Conservation (phyloP, 805 yeast genomes). For the Pichia ethanolica region DNA sequence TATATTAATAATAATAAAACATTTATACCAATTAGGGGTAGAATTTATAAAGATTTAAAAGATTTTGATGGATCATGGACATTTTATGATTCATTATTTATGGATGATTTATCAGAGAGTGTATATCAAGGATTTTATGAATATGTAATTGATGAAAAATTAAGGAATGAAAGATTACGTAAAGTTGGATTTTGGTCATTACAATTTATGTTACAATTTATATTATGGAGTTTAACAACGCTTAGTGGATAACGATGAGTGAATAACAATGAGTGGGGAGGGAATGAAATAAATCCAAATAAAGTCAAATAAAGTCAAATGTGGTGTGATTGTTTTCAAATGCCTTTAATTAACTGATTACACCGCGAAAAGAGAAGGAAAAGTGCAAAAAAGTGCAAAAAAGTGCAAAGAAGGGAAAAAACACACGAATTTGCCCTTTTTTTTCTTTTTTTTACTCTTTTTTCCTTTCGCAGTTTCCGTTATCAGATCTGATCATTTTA, state of each 20-base stretch:
- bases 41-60: slow-evolving; percentile 64
- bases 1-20: slow-evolving; percentile 89
- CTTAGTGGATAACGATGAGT: slow-evolving; percentile 8
- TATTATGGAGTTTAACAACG: slow-evolving; percentile 78
- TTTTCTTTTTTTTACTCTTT: no score
- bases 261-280: no score
- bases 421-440: no score
- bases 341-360: no score
- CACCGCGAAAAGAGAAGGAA: no score
- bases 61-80: slow-evolving; percentile 98
- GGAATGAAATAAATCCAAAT: not conserved
- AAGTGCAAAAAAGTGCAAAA: no score
- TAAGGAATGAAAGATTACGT: slow-evolving; percentile 59
- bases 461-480: no score
- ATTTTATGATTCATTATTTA: slow-evolving; percentile 76
- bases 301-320: no score
- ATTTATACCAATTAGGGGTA: slow-evolving; percentile 78
- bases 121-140: slow-evolving; percentile 87
- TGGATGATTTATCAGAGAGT: slow-evolving; percentile 86
- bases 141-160: slow-evolving; percentile 83
- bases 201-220: slow-evolving; percentile 73
- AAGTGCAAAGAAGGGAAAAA: no score
- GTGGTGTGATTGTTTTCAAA: no score
- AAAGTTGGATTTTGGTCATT: slow-evolving; percentile 91
- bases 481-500: no score